A percentile compares a stretch with the other conserved stretches of the same genome.
Evolutionary conservation across 176 grass and related monocot genomes (phyloP).

Genomic region (Avena eriantha): DNA sequence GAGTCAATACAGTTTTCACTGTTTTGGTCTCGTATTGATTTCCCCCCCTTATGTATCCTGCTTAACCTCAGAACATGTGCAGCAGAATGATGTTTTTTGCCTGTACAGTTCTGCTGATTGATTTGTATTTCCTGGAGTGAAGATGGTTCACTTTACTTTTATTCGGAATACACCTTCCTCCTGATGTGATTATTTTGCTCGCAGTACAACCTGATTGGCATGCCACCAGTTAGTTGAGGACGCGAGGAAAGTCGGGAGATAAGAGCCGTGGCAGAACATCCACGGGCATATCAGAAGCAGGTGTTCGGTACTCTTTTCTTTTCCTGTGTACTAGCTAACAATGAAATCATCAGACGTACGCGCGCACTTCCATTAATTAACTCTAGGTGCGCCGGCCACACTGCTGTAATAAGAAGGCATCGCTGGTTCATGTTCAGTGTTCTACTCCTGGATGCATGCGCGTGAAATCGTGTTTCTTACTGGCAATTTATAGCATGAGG

Average conservation of each 20-base stretch:
- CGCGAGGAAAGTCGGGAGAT: conserved; percentile 36
- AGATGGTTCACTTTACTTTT: conserved; percentile 7
- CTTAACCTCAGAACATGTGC: not conserved
- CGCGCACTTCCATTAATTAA: not conserved
- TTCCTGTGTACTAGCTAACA: conserved; percentile 2
- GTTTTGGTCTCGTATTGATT: not conserved
- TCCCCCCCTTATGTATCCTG: not conserved
- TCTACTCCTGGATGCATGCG: not conserved
- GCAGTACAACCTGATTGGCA: conserved; percentile 70
- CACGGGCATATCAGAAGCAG: not conserved
- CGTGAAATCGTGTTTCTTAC: too few species aligned
- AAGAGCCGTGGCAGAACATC: not conserved
- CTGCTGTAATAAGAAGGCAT: conserved; percentile 42
- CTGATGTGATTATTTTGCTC: conserved; percentile 30
- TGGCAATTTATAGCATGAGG: too few species aligned
- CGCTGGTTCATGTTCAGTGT: not conserved
- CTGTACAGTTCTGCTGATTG: not conserved
- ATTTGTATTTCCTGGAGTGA: not conserved
- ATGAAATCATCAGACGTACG: not conserved
- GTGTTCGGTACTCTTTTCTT: too few species aligned
- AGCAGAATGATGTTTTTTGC: not conserved
- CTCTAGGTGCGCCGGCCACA: not conserved
- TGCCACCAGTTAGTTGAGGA: too few species aligned
- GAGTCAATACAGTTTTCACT: not conserved
- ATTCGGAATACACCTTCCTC: not conserved